phyloP scores from a whole-genome alignment of 305 asterid species.

The Solanum hybrid region DNA sequence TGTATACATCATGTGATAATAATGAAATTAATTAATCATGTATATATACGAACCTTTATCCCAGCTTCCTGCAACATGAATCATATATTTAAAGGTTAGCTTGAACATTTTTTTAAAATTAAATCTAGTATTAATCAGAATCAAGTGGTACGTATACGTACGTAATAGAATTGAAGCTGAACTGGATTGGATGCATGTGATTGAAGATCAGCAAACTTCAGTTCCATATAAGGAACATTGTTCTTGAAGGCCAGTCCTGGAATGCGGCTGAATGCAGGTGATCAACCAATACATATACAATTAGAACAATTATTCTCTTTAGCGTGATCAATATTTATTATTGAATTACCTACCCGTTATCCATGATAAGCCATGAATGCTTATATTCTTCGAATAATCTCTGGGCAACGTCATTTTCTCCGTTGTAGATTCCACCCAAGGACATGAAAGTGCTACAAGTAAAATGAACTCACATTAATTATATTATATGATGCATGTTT shows the following conservation, averaged over 20 bases:
- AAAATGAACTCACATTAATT: background rate
- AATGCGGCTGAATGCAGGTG: conserved; percentile 28
- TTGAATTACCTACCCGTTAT: conserved; percentile 7
- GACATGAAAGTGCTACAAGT: conserved; percentile 16
- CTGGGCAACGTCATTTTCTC: conserved; percentile 12
- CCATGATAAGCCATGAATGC: conserved; percentile 8
- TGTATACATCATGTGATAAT: background rate
- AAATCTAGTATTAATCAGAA: background rate
- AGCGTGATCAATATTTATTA: background rate
- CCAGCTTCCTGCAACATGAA: conserved; percentile 57
- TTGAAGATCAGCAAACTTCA: conserved; percentile 35
- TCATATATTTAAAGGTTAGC: background rate
- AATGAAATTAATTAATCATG: background rate
- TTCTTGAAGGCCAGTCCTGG: conserved; percentile 66
- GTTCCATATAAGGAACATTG: conserved; percentile 44
- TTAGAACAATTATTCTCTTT: background rate
- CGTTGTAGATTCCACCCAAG: conserved; percentile 21
- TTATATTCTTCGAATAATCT: conserved; percentile 16
- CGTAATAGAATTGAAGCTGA: conserved; percentile 64
- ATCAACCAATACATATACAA: background rate
- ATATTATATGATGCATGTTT: background rate
- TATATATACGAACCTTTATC: conserved; percentile 45
- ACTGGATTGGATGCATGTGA: conserved; percentile 28
- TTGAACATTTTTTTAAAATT: background rate
- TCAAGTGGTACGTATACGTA: conserved; percentile 32